Evolutionary conservation across 768 basidiomycete species (phyloP), one percentile per base, ranked within the genome.

Genomic region (Mycena indigotica): DNA sequence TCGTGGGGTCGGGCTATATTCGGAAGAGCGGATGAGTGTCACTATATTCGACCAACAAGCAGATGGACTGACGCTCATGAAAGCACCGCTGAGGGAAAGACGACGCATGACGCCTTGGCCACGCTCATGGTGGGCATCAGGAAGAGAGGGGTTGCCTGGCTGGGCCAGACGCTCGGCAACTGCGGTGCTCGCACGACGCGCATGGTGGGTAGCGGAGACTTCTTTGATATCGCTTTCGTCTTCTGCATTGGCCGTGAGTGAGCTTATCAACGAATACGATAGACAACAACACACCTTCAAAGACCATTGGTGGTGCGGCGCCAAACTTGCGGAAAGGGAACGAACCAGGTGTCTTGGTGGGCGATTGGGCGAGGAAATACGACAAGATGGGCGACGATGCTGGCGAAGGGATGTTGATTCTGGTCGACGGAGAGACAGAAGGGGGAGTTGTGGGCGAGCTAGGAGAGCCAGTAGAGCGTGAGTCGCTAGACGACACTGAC

Each of bases 81-180:
- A 80, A 40, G 75, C 71, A 51, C 73, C 78, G 59, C 87, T 84
- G 10, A 93, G 76, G 32, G 91, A 92, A 53, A 93, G 85, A 52
- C 91, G 81, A 50, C 90, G 82, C 58, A 93, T 72, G 26, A 93
- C 76, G 55, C 85, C 88, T 15, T 84, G 79, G 1, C 88, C 90
- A 8, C 91, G 81, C 57, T 91, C 88, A 8, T 79, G 72, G 26
- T 80, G 80, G 16, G 75, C 69, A 4, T 83, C 79, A 4, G 82
- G 79, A 5, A 86, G 69, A 2, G 72, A 66, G 30, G 72, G 59
- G 17, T 78, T 64, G n/a, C 75, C 69, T 19, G 77, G 77, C 26
- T 83, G 75, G 15, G 75, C 65, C 66, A 87, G 84, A 28, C 85
- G 82, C 57, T 77, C 80, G 4, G 78, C 78, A 19, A 80, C 82